Evolutionary conservation across 2,329 filamentous ascomycete genomes (phyloP), one percentile per base, ranked within the genome.

Genomic region (Fusarium armeniacum): DNA sequence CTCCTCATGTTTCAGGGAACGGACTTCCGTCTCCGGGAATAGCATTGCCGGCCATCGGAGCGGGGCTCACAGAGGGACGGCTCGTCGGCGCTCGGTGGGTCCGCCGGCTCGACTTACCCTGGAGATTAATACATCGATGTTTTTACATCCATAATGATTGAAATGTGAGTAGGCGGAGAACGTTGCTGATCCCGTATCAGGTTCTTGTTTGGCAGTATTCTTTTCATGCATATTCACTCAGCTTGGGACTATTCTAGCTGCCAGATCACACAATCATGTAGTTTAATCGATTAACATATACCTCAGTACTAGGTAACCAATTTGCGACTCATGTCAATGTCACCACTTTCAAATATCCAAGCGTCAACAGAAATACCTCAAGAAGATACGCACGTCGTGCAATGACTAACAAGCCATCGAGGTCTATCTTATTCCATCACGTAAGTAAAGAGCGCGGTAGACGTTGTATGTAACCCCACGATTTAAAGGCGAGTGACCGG

Each of bases 1-100:
- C 60, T 54, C 61, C 60, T 49, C 45, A 28, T 16, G 12, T 22
- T 12, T 55, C 38, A 30, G 5, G n/a, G 24, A 30, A 49, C 53
- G 58, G 65, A 55, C 53, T 44, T 69, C 65, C 65, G 60, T 50
- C 65, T 49, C 65, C 67, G 57, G 58, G 13, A 32, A 46, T 45
- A 40, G 50, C 18, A 16, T 9, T 51, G 49, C 71, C 71, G 71
- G 71, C 66, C 60, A 64, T 73, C 71, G 71, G 71, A 69, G 71
- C 57, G 71, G 61, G 64, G 55, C 15, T 45, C 35, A 10, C 26
- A 26, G 41, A 49, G 40, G 6, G 40, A 47, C 60, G 51, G 61
- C 20, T 58, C 45, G 28, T 64, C 61, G 61, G 61, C 10, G 59
- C n/a, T 45, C 3, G 24, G 61, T 64, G 51, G 58, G 52, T 41